Conservation (phyloP, 2,329 filamentous ascomycete genomes). For the Ceratocystis huliohia region DNA sequence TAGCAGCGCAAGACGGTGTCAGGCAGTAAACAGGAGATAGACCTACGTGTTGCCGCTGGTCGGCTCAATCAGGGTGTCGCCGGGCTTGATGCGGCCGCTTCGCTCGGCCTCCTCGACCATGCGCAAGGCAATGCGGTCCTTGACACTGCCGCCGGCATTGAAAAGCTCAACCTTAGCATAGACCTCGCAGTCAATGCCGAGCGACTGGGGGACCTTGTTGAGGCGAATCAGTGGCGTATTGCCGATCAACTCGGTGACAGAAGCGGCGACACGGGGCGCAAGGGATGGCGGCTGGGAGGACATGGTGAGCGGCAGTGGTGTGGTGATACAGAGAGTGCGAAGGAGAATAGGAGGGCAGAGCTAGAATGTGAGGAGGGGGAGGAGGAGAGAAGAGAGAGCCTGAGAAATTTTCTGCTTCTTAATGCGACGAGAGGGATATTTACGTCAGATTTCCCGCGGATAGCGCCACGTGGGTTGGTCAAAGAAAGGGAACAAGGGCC, state of each 20-base stretch:
- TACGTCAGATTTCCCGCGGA: constrained; percentile 3
- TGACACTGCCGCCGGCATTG: constrained; percentile 87
- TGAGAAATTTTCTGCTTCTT: no score
- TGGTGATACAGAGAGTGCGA: background rate
- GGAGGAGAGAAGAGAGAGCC: background rate
- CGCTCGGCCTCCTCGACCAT: constrained; percentile 96
- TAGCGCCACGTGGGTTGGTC: background rate
- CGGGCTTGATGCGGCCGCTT: constrained; percentile 85
- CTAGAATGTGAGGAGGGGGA: background rate
- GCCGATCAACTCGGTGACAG: constrained; percentile 78
- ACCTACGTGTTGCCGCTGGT: constrained; percentile 83
- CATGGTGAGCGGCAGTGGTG: background rate
- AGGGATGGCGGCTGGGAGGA: constrained; percentile 26
- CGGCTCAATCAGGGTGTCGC: constrained; percentile 93
- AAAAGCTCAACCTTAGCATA: constrained; percentile 89
- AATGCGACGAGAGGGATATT: background rate
- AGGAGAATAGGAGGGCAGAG: background rate
- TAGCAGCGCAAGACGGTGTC: background rate
- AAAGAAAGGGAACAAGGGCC: background rate
- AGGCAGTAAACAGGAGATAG: background rate
- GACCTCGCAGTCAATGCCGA: constrained; percentile 78
- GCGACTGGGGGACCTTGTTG: constrained; percentile 81
- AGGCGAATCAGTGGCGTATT: constrained; percentile 91
- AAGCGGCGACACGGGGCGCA: constrained; percentile 38
- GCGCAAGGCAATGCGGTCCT: constrained; percentile 86